Percentiles rank a stretch among this genome's conserved stretches.
phyloP scores from a whole-genome alignment of 495 filamentous ascomycete genomes.

The Astrothelium subdiscretum region DNA sequence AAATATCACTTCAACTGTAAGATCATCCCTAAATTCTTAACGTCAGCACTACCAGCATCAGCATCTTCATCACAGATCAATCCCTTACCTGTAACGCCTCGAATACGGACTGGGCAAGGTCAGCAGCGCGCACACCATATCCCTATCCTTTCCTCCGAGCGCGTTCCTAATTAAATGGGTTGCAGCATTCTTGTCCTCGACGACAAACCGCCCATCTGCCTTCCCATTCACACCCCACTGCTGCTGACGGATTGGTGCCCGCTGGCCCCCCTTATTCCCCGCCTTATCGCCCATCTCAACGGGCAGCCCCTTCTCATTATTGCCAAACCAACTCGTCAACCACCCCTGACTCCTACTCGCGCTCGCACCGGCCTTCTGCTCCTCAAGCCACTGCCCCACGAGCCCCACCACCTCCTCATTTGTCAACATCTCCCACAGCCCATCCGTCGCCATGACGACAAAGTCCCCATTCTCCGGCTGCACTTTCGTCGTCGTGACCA shows the following conservation, averaged over 20 bases:
- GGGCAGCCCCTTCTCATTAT: conserved; percentile 41
- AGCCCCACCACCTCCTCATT: conserved; percentile 97
- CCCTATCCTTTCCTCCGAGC: conserved; percentile 81
- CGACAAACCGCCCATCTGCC: conserved; percentile 69
- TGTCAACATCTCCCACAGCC: conserved; percentile 97
- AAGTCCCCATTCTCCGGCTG: conserved; percentile 88
- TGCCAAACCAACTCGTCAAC: conserved; percentile 44
- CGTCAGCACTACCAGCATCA: conserved; percentile 9
- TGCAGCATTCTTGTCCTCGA: conserved; percentile 91
- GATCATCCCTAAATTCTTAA: conserved; percentile 55
- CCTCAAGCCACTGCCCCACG: conserved; percentile 91
- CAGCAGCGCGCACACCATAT: conserved; percentile 88
- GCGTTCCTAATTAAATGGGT: conserved; percentile 95
- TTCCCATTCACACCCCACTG: conserved; percentile 63
- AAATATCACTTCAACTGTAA: conserved; percentile 98
- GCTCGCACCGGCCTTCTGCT: conserved; percentile 26
- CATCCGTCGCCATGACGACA: conserved; percentile 91
- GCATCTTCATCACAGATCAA: background rate
- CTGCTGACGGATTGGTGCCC: conserved; percentile 68
- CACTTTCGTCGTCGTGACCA: conserved; percentile 90
- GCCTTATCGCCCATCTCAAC: conserved; percentile 41
- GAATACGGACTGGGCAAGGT: conserved; percentile 87
- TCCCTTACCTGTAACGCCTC: conserved; percentile 75
- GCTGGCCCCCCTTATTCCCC: conserved; percentile 30
- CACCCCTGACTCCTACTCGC: conserved; percentile 28